phyloP scores from a whole-genome alignment of 1,284 basidiomycete genomes.

The Austroboletus niveus region DNA sequence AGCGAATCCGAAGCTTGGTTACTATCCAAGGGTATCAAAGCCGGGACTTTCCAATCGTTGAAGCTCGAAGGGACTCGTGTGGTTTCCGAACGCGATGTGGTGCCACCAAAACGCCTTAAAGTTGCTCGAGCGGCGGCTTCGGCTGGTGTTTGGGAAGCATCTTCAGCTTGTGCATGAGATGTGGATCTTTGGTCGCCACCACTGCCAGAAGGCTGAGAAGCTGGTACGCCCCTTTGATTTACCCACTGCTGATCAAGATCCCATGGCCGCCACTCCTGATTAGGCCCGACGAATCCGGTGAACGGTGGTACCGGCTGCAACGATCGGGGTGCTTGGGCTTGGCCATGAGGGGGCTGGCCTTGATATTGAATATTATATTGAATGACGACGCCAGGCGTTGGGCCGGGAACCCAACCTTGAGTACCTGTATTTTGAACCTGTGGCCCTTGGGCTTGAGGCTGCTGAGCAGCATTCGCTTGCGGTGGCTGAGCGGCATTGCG shows the following conservation, averaged over 20 bases:
- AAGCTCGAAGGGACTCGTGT: constrained; percentile 6
- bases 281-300: constrained; percentile 60
- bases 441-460: constrained; percentile 18
- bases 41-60: constrained; percentile 37
- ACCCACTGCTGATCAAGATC: constrained; percentile 36
- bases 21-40: constrained; percentile 54
- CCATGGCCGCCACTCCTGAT: constrained; percentile 65
- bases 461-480: constrained; percentile 17
- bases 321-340: constrained; percentile 26
- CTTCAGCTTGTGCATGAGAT: constrained; percentile 15
- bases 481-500: constrained; percentile 37
- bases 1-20: constrained; percentile 3
- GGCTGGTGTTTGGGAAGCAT: constrained; percentile 29
- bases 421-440: constrained; percentile 18
- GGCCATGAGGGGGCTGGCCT: constrained; percentile 26
- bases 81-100: constrained; percentile 8
- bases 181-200: constrained; percentile 4
- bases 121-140: constrained; percentile 49
- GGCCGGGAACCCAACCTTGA: constrained; percentile 34
- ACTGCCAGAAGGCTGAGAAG: constrained; percentile 6
- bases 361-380: constrained; percentile 61
- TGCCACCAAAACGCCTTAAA: constrained; percentile 34
- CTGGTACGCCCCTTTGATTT: constrained; percentile 10
- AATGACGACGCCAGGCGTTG: constrained; percentile 43
- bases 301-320: constrained; percentile 45